Percentiles rank a stretch among this genome's conserved stretches.
phyloP scores from a whole-genome alignment of 257 asterid species.

The Coffea canephora region DNA sequence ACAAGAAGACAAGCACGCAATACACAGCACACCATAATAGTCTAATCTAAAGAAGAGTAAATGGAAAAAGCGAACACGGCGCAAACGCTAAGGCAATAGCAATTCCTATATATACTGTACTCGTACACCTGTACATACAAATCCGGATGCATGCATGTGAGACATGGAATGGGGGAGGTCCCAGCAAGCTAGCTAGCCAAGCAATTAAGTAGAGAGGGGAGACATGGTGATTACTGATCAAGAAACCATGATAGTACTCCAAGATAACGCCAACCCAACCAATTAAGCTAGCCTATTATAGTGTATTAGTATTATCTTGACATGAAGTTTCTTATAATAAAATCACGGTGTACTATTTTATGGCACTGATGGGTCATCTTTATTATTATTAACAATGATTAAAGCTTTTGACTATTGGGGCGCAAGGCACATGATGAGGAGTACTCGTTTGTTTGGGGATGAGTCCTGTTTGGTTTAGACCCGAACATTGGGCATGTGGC shows the following conservation, averaged over 20 bases:
- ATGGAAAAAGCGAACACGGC: no score
- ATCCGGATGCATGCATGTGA: background rate
- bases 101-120: no score
- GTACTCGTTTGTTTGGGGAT: background rate
- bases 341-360: background rate
- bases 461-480: conserved; percentile 9
- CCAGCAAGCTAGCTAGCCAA: background rate
- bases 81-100: no score
- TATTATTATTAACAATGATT: background rate
- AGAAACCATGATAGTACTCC: background rate
- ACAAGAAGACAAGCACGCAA: no score
- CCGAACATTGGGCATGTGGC: conserved; percentile 30
- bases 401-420: background rate
- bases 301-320: no score
- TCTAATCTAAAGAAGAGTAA: no score
- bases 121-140: no score
- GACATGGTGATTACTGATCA: background rate
- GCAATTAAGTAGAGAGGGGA: background rate
- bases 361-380: background rate
- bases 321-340: background rate
- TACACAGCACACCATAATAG: no score
- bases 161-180: background rate
- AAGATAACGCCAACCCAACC: background rate
- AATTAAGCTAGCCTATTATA: background rate
- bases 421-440: background rate